Percentiles rank a stretch among this genome's conserved stretches.
Conservation (phyloP, 2,329 filamentous ascomycete species). For the Epicoccum sorghinum region DNA sequence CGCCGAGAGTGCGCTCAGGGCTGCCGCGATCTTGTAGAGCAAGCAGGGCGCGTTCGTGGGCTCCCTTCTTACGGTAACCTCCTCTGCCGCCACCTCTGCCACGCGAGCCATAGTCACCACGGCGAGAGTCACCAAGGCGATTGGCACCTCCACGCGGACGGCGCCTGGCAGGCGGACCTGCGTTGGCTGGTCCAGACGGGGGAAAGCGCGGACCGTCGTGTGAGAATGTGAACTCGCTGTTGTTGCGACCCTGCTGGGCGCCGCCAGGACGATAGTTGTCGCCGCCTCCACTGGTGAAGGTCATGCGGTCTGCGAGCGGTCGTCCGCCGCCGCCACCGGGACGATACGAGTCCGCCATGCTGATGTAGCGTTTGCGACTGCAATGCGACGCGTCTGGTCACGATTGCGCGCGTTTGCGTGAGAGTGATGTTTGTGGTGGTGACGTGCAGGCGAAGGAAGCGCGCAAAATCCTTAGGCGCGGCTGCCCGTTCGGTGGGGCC, state of each 20-base stretch:
- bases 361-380: slow-evolving; percentile 10
- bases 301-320: slow-evolving; percentile 38
- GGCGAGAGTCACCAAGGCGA: too few species aligned
- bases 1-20: slow-evolving; percentile 54
- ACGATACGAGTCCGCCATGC: slow-evolving; percentile 39
- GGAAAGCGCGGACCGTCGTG: slow-evolving; percentile 39
- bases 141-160: neutral
- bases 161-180: slow-evolving; percentile 22
- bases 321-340: slow-evolving; percentile 22
- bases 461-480: slow-evolving; percentile 21
- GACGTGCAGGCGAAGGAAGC: slow-evolving; percentile 14
- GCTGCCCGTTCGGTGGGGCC: slow-evolving; percentile 15
- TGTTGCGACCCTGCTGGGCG: slow-evolving; percentile 19
- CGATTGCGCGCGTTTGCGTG: neutral
- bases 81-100: slow-evolving; percentile 19
- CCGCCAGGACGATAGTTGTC: slow-evolving; percentile 37
- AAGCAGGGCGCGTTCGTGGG: slow-evolving; percentile 55
- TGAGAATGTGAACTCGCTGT: slow-evolving; percentile 44
- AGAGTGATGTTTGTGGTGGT: slow-evolving; percentile 10
- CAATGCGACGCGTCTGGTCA: slow-evolving; percentile 9
- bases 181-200: slow-evolving; percentile 30
- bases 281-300: slow-evolving; percentile 33
- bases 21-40: slow-evolving; percentile 48
- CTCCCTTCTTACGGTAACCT: slow-evolving; percentile 37
- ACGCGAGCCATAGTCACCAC: slow-evolving; percentile 23